Percentiles rank a stretch among this genome's conserved stretches.
Evolutionary conservation across 257 asterid species (phyloP).

Genomic region (Plantago ovata): DNA sequence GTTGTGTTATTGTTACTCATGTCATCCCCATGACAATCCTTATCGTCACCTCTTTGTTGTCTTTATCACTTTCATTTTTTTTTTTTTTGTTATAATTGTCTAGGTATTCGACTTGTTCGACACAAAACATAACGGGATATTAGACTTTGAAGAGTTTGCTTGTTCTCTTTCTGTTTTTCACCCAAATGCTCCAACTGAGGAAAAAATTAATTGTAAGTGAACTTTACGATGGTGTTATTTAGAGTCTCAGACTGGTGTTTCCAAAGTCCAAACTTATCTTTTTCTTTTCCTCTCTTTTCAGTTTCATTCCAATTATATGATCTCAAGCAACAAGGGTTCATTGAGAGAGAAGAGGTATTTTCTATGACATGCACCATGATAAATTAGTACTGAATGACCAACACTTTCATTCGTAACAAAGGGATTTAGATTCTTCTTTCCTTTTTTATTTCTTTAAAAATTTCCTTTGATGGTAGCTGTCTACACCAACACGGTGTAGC

Average conservation of each 20-base stretch:
- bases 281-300: constrained; percentile 23
- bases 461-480: background rate
- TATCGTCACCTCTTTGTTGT: constrained; percentile 16
- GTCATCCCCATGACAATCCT: background rate
- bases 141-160: constrained; percentile 86
- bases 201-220: constrained; percentile 73
- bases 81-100: constrained; percentile 18
- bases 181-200: constrained; percentile 79
- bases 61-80: constrained; percentile 1
- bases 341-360: constrained; percentile 79
- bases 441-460: background rate
- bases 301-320: constrained; percentile 84
- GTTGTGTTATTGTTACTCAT: background rate
- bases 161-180: constrained; percentile 87
- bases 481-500: no score
- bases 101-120: constrained; percentile 85
- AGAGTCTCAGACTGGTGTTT: constrained; percentile 23
- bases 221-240: constrained; percentile 8
- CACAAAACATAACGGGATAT: constrained; percentile 67
- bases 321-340: constrained; percentile 90
- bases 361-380: no score
- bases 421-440: background rate
- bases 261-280: background rate
- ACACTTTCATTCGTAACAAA: background rate
- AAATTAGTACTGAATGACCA: background rate